Conservation (phyloP, 2,329 filamentous ascomycete genomes). For the Westerdykella ornata region DNA sequence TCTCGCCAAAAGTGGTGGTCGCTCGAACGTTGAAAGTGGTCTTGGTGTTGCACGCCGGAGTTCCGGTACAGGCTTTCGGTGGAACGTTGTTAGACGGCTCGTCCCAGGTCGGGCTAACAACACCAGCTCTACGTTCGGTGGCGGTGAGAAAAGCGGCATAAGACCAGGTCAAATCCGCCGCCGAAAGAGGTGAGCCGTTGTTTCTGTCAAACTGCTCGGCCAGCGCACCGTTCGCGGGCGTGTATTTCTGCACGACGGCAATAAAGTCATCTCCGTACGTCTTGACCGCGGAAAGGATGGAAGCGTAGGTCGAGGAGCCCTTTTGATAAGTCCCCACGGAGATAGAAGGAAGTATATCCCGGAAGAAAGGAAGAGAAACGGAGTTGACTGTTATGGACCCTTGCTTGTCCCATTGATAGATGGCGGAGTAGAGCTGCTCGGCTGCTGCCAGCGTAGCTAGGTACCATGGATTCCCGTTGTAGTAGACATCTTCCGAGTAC, state of each 20-base stretch:
- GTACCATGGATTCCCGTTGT: constrained; percentile 72
- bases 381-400: constrained; percentile 59
- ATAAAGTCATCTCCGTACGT: constrained; percentile 57
- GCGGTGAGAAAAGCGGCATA: constrained; percentile 64
- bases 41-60: not conserved
- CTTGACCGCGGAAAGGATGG: constrained; percentile 54
- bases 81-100: constrained; percentile 45
- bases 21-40: constrained; percentile 46
- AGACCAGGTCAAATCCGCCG: constrained; percentile 65
- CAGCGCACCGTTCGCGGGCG: constrained; percentile 55
- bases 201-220: constrained; percentile 59
- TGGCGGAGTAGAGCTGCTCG: constrained; percentile 70
- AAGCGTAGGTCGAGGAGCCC: constrained; percentile 47
- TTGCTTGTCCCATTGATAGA: constrained; percentile 61
- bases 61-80: constrained; percentile 6
- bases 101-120: constrained; percentile 54
- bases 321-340: constrained; percentile 59
- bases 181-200: constrained; percentile 50
- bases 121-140: constrained; percentile 17
- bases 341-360: constrained; percentile 54
- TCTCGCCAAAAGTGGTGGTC: constrained; percentile 44
- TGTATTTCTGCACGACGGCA: constrained; percentile 44
- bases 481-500: constrained; percentile 58
- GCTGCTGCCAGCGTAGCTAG: constrained; percentile 69
- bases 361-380: constrained; percentile 65